Conservation (phyloP, 1,139 yeast genomes). For the Geotrichum klebahnii region DNA sequence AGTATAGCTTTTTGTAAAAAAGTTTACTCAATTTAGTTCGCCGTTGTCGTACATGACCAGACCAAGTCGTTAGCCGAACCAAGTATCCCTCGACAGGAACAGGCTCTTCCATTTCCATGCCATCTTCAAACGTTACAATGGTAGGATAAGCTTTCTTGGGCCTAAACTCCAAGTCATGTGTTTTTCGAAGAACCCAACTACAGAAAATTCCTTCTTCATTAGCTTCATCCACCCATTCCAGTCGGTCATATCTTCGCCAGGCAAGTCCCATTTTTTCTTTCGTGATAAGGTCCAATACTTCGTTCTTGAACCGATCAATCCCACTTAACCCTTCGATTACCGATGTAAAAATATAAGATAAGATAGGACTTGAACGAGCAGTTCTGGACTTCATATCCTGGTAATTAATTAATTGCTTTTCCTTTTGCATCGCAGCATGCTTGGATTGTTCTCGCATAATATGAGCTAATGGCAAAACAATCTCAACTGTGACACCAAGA, state of each 20-base stretch:
- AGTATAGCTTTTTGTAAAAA: conserved; percentile 56
- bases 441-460: conserved; percentile 16
- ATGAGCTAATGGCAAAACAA: conserved; percentile 41
- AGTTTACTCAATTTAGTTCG: conserved; percentile 41
- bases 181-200: conserved; percentile 43
- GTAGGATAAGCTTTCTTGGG: conserved; percentile 48
- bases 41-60: conserved; percentile 43
- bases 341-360: conserved; percentile 30
- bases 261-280: conserved; percentile 49
- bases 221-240: conserved; percentile 68
- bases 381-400: conserved; percentile 17
- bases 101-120: conserved; percentile 48
- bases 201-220: conserved; percentile 48
- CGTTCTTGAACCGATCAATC: conserved; percentile 29
- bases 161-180: conserved; percentile 57
- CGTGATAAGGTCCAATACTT: conserved; percentile 32
- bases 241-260: conserved; percentile 64
- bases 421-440: background rate
- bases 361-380: conserved; percentile 28
- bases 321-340: conserved; percentile 34
- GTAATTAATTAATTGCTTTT: background rate
- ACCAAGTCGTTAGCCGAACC: conserved; percentile 51
- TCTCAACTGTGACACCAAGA: conserved; percentile 45
- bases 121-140: conserved; percentile 29
- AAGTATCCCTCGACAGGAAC: conserved; percentile 73